Evolutionary conservation across 2,329 filamentous ascomycete genomes (phyloP).

Genomic region (Colletotrichum musae): DNA sequence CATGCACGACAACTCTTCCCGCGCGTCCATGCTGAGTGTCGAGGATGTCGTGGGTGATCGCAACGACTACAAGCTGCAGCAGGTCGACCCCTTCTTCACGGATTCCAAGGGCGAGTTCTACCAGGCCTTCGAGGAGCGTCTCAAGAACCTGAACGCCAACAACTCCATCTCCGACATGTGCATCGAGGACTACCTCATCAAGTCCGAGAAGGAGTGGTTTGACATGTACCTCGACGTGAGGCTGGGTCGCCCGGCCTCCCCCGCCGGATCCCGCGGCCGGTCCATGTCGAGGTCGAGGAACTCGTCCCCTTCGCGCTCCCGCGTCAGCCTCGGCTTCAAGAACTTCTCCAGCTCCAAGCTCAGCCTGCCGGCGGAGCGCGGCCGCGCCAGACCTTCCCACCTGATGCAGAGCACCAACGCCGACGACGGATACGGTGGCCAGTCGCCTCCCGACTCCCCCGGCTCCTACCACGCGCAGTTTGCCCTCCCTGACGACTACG

Average conservation of each 20-base stretch:
- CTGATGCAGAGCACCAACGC: slow-evolving; percentile 32
- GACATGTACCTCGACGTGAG: slow-evolving; percentile 70
- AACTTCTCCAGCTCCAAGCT: slow-evolving; percentile 36
- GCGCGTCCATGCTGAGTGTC: slow-evolving; percentile 65
- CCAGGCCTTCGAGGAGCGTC: slow-evolving; percentile 68
- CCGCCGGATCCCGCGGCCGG: slow-evolving; percentile 45
- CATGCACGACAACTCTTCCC: slow-evolving; percentile 40
- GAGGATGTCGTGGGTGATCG: slow-evolving; percentile 72
- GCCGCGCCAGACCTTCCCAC: slow-evolving; percentile 26
- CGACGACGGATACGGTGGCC: slow-evolving; percentile 21
- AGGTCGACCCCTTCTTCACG: slow-evolving; percentile 78
- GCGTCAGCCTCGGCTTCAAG: slow-evolving; percentile 36
- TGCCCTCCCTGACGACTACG: slow-evolving; percentile 68
- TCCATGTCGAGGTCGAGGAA: slow-evolving; percentile 20
- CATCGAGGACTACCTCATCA: slow-evolving; percentile 75
- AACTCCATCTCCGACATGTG: slow-evolving; percentile 73
- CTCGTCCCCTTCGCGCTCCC: slow-evolving; percentile 30
- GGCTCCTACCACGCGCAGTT: slow-evolving; percentile 64
- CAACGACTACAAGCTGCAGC: slow-evolving; percentile 73
- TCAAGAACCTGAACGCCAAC: slow-evolving; percentile 66
- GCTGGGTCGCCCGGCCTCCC: slow-evolving; percentile 64
- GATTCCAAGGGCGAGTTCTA: slow-evolving; percentile 75
- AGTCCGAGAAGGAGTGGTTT: slow-evolving; percentile 79
- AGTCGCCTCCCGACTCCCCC: slow-evolving; percentile 45
- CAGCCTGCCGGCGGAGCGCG: slow-evolving; percentile 33